Conservation (phyloP, 129 eudicot species). For the Escallonia herrerae region DNA sequence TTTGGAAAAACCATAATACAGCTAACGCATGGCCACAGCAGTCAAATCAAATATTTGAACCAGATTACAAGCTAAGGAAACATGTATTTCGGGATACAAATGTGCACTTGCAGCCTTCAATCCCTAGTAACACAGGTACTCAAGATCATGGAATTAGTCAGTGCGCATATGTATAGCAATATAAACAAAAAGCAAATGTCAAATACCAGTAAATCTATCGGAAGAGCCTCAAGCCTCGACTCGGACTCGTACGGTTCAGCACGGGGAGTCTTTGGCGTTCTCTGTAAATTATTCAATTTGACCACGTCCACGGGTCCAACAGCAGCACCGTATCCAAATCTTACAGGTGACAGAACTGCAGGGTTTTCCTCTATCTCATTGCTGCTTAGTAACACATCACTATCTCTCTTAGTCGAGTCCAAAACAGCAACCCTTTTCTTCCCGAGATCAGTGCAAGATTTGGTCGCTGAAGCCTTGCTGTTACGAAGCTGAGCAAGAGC, state of each 20-base stretch:
- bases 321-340: slow-evolving; percentile 26
- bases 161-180: background rate
- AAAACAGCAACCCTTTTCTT: slow-evolving; percentile 59
- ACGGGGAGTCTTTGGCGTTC: slow-evolving; percentile 65
- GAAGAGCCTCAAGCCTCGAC: slow-evolving; percentile 89
- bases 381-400: slow-evolving; percentile 5
- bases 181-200: background rate
- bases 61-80: no score
- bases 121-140: no score
- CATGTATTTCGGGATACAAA: no score
- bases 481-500: slow-evolving; percentile 93
- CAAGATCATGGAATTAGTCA: background rate
- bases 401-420: slow-evolving; percentile 26
- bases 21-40: no score
- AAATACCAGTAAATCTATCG: slow-evolving; percentile 80
- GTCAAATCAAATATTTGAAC: no score
- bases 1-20: no score
- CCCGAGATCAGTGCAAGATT: slow-evolving; percentile 58
- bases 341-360: slow-evolving; percentile 45
- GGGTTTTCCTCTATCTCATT: slow-evolving; percentile 24
- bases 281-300: slow-evolving; percentile 37
- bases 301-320: slow-evolving; percentile 28
- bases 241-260: slow-evolving; percentile 29
- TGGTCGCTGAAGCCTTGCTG: slow-evolving; percentile 51
- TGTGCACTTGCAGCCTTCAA: no score